Evolutionary conservation across 2,329 filamentous ascomycete genomes (phyloP).

Genomic region (Sclerotinia borealis): DNA sequence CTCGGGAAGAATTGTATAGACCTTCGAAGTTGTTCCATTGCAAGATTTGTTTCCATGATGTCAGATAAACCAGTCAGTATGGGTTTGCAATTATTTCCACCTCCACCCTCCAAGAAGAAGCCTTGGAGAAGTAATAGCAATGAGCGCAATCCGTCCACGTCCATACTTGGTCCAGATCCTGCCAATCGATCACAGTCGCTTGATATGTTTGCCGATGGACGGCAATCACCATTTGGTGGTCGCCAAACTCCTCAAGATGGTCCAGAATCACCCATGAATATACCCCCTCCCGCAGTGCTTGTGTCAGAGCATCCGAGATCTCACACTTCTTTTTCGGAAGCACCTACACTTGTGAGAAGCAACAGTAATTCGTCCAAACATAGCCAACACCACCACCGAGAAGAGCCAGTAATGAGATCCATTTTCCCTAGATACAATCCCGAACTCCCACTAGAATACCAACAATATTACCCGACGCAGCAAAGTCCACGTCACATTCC

Average conservation of each 20-base stretch:
- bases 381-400: conserved; percentile 48
- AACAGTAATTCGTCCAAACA: conserved; percentile 46
- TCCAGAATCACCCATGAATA: conserved; percentile 19
- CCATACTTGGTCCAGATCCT: conserved; percentile 22
- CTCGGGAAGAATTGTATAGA: neutral
- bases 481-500: conserved; percentile 58
- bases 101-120: conserved; percentile 27
- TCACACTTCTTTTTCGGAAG: conserved; percentile 47
- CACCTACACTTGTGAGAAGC: conserved; percentile 44
- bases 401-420: conserved; percentile 51
- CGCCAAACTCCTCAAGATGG: conserved; percentile 19
- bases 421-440: conserved; percentile 75
- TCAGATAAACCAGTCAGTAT: conserved; percentile 25
- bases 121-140: conserved; percentile 27
- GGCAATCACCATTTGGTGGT: conserved; percentile 20
- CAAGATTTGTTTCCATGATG: conserved; percentile 19
- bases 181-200: conserved; percentile 20
- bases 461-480: conserved; percentile 65
- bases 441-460: conserved; percentile 56
- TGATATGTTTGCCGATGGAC: conserved; percentile 16
- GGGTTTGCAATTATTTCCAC: conserved; percentile 32
- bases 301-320: conserved; percentile 35
- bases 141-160: conserved; percentile 23
- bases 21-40: conserved; percentile 5
- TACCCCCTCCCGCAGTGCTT: conserved; percentile 26